Percentiles rank a stretch among this genome's conserved stretches.
Evolutionary conservation across 2,329 filamentous ascomycete genomes (phyloP).

Genomic region (Colletotrichum godetiae): DNA sequence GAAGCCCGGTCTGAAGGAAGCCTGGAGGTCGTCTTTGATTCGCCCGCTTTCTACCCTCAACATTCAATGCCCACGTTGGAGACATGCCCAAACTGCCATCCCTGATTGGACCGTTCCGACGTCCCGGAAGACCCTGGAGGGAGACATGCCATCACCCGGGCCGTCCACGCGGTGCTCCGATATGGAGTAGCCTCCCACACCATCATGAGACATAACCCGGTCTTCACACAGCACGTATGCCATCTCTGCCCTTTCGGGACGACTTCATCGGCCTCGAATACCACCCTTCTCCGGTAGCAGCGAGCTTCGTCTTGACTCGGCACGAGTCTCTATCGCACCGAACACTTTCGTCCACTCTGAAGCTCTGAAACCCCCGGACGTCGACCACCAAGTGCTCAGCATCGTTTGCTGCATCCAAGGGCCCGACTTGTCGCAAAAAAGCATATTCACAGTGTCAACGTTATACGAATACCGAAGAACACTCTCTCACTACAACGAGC

Average conservation of each 20-base stretch:
- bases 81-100: neutral
- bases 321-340: neutral
- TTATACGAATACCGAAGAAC: neutral
- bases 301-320: neutral
- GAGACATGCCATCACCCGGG: slow-evolving; percentile 24
- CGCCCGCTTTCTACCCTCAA: neutral
- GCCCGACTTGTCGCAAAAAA: neutral
- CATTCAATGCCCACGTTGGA: neutral
- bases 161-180: slow-evolving; percentile 19
- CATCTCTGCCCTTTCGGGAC: slow-evolving; percentile 1
- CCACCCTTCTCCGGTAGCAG: neutral
- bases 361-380: neutral
- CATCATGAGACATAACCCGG: slow-evolving; percentile 26
- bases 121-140: slow-evolving; percentile 13
- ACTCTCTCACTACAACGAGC: too few species aligned
- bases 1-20: neutral
- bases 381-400: neutral
- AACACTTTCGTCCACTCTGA: neutral
- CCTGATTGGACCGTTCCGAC: slow-evolving; percentile 16
- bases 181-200: slow-evolving; percentile 18
- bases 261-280: neutral
- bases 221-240: neutral
- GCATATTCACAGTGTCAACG: neutral
- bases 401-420: neutral
- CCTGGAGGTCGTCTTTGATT: neutral